A percentile compares a stretch with the other conserved stretches of the same genome.
These are phyloP conservation scores for Myriosclerotinia scirpicola DNA, from an alignment of 2,329 filamentous ascomycete genomes.

Conservation along the genomic window DNA sequence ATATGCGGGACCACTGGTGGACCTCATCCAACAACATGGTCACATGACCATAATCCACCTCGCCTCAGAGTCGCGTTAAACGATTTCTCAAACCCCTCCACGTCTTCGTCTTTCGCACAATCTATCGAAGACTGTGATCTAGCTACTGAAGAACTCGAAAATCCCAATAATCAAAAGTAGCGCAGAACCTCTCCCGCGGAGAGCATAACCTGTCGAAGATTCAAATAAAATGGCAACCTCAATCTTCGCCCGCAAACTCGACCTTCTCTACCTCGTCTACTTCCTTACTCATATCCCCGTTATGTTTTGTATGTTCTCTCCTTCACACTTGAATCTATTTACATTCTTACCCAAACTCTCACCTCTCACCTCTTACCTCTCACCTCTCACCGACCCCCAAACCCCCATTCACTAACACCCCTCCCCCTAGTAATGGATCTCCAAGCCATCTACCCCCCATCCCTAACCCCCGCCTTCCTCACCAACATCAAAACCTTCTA, in stretches of 20 bases:
- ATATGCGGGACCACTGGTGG: no score
- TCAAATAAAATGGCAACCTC: slow-evolving; percentile 34
- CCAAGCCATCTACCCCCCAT: slow-evolving; percentile 55
- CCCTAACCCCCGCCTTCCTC: slow-evolving; percentile 51
- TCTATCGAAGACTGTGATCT: neutral
- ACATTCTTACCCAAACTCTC: neutral
- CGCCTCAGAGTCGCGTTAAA: neutral
- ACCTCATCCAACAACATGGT: neutral
- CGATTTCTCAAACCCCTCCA: neutral
- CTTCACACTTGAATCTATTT: neutral
- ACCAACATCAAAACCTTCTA: slow-evolving; percentile 55
- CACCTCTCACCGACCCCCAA: neutral
- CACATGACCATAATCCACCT: neutral
- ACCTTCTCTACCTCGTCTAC: slow-evolving; percentile 53
- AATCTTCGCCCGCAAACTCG: slow-evolving; percentile 38
- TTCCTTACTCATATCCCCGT: slow-evolving; percentile 62
- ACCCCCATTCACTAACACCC: slow-evolving; percentile 1
- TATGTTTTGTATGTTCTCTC: slow-evolving; percentile 53
- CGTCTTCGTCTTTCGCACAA: neutral
- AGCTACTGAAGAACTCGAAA: no score
- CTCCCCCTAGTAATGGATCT: slow-evolving; percentile 56
- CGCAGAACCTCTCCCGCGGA: no score
- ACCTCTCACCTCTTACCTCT: no score
- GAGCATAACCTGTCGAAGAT: neutral
- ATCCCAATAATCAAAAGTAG: no score